Percentiles rank a stretch among this genome's conserved stretches.
Evolutionary conservation across 1,139 yeast species (phyloP).

Genomic region (Yamadazyma triangularis): DNA sequence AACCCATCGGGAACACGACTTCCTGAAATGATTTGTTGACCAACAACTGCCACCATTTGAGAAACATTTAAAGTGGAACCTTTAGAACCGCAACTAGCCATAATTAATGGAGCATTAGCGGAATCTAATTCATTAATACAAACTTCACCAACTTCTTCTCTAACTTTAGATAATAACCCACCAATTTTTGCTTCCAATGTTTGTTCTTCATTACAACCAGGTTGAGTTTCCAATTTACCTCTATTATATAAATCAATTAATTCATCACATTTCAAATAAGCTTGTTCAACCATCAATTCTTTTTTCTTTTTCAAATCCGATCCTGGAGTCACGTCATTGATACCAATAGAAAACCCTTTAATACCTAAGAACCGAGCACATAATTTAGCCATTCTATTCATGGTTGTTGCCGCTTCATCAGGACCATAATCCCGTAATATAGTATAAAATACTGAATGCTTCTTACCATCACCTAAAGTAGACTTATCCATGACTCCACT

Average conservation of each 20-base stretch:
- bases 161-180: constrained; percentile 90
- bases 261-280: constrained; percentile 89
- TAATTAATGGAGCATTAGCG: constrained; percentile 91
- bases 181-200: constrained; percentile 97
- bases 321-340: constrained; percentile 96
- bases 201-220: constrained; percentile 98
- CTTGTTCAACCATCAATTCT: constrained; percentile 85
- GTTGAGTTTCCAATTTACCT: constrained; percentile 95
- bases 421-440: constrained; percentile 95
- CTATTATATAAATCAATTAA: constrained; percentile 73
- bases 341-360: constrained; percentile 96
- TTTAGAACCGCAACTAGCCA: constrained; percentile 99
- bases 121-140: constrained; percentile 89
- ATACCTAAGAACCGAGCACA: constrained; percentile 95
- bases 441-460: constrained; percentile 93
- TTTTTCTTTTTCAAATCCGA: constrained; percentile 68
- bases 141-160: constrained; percentile 98
- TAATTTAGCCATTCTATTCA: constrained; percentile 97
- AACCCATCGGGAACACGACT: constrained; percentile 99
- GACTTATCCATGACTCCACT: constrained; percentile 98
- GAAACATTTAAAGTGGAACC: constrained; percentile 98
- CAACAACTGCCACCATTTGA: constrained; percentile 99
- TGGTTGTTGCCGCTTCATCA: constrained; percentile 89
- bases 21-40: constrained; percentile 98
- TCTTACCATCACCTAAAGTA: constrained; percentile 95